Evolutionary conservation across 164 flowering plant species (phyloP).

Genomic region (Santalum album): DNA sequence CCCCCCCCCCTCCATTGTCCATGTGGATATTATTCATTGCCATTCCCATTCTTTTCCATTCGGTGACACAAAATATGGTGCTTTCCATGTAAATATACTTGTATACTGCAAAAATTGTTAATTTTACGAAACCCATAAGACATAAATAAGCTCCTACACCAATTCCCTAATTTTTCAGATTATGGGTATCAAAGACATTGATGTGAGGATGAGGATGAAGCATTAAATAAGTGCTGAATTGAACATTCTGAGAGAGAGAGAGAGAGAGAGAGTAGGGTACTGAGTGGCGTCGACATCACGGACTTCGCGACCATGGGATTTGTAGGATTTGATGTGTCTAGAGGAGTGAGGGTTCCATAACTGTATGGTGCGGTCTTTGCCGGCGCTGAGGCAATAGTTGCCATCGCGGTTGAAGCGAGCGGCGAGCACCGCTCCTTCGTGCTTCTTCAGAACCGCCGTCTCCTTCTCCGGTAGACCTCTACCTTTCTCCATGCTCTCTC

Average conservation of each 20-base stretch:
- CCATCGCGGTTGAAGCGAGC: conserved; percentile 82
- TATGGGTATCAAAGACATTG: no score
- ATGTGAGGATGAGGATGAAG: no score
- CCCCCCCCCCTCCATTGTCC: no score
- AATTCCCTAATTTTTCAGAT: no score
- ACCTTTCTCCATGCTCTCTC: not conserved
- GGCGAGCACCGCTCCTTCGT: conserved; percentile 84
- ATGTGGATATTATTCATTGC: no score
- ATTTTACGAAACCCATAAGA: no score
- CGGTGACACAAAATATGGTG: no score
- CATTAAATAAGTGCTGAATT: not conserved
- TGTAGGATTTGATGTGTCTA: conserved; percentile 87
- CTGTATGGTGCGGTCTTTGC: conserved; percentile 90
- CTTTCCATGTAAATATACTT: no score
- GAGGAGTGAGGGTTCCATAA: conserved; percentile 98
- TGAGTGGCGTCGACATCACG: conserved; percentile 80
- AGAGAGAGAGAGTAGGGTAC: conserved; percentile 23
- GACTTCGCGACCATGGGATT: conserved; percentile 88
- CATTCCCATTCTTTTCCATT: no score
- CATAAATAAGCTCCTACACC: no score
- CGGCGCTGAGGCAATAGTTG: conserved; percentile 78
- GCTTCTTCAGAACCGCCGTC: conserved; percentile 54
- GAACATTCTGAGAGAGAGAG: conserved; percentile 7
- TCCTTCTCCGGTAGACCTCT: conserved; percentile 54
- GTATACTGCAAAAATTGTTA: no score